Evolutionary conservation across 495 filamentous ascomycete genomes (phyloP).

Genomic region (Oleoguttula mirabilis): DNA sequence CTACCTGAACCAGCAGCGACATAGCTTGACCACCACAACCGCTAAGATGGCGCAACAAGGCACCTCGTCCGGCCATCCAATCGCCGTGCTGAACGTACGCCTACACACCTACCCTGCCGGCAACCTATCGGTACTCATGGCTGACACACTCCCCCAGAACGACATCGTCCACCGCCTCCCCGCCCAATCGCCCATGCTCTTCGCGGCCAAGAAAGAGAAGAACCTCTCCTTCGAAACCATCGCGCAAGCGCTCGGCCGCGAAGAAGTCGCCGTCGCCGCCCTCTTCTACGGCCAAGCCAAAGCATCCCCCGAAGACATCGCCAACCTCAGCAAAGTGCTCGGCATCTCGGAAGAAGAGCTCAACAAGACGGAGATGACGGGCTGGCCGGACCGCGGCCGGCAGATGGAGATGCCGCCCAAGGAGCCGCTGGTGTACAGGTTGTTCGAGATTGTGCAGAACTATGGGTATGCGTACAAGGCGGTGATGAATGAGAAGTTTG

Average conservation of each 20-base stretch:
- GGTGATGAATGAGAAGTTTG: constrained; percentile 96
- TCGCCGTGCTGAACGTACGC: constrained; percentile 12
- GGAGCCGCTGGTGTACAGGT: constrained; percentile 84
- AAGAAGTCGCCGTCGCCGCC: constrained; percentile 82
- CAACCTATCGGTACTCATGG: background rate
- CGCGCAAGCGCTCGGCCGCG: constrained; percentile 60
- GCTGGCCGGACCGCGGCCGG: constrained; percentile 74
- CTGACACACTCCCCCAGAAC: constrained; percentile 8
- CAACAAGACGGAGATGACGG: constrained; percentile 45
- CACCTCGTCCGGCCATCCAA: constrained; percentile 10
- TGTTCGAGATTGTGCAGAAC: constrained; percentile 97
- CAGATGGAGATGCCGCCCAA: constrained; percentile 80
- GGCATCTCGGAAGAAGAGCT: constrained; percentile 46
- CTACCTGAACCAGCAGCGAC: no score
- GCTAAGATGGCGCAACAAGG: constrained; percentile 10
- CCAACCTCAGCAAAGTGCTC: constrained; percentile 56
- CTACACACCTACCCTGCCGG: background rate
- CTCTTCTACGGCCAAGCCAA: constrained; percentile 90
- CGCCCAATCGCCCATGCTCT: constrained; percentile 59
- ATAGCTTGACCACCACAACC: no score
- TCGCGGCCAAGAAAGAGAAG: constrained; percentile 66
- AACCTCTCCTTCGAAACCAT: constrained; percentile 74
- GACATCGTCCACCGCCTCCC: constrained; percentile 44
- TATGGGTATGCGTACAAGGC: constrained; percentile 97
- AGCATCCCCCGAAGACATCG: constrained; percentile 66